phyloP scores from a whole-genome alignment of 495 filamentous ascomycete species.

The Thermothielavioides terrestris region DNA sequence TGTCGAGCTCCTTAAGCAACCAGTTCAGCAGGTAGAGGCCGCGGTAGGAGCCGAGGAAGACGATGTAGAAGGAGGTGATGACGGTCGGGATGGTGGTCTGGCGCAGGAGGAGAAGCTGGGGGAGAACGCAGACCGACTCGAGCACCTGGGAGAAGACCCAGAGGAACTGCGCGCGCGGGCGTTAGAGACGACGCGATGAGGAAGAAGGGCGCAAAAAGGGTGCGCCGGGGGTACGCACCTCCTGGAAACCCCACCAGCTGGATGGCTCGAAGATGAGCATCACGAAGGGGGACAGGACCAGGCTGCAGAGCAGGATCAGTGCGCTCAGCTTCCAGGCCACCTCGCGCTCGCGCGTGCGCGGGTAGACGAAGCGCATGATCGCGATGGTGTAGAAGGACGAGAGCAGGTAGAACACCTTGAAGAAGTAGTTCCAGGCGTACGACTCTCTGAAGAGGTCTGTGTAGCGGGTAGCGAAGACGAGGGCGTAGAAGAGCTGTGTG shows the following conservation, averaged over 20 bases:
- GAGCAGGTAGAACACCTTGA: constrained; percentile 80
- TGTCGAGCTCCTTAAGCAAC: constrained; percentile 58
- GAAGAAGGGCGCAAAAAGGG: not conserved
- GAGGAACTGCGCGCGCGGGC: constrained; percentile 43
- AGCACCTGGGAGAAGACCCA: constrained; percentile 86
- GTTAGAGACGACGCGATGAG: not conserved
- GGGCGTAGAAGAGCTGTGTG: constrained; percentile 78
- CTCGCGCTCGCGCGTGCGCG: constrained; percentile 82
- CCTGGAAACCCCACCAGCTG: constrained; percentile 38
- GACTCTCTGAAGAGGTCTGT: constrained; percentile 61
- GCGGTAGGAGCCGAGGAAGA: constrained; percentile 82
- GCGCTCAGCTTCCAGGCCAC: constrained; percentile 80
- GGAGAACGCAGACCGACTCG: constrained; percentile 83
- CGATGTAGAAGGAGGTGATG: constrained; percentile 89
- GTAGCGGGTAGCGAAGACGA: constrained; percentile 83
- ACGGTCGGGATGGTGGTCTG: constrained; percentile 94
- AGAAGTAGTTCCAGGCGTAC: constrained; percentile 55
- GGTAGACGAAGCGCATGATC: constrained; percentile 78
- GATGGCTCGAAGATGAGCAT: constrained; percentile 52
- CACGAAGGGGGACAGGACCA: constrained; percentile 55
- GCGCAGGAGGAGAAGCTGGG: constrained; percentile 82
- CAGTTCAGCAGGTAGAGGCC: constrained; percentile 88
- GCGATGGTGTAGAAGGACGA: constrained; percentile 82
- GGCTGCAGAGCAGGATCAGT: constrained; percentile 50
- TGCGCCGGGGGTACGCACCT: constrained; percentile 38